Base-by-base conservation (phyloP, 306 rosid species). In the peach (Prunus persica) region DNA sequence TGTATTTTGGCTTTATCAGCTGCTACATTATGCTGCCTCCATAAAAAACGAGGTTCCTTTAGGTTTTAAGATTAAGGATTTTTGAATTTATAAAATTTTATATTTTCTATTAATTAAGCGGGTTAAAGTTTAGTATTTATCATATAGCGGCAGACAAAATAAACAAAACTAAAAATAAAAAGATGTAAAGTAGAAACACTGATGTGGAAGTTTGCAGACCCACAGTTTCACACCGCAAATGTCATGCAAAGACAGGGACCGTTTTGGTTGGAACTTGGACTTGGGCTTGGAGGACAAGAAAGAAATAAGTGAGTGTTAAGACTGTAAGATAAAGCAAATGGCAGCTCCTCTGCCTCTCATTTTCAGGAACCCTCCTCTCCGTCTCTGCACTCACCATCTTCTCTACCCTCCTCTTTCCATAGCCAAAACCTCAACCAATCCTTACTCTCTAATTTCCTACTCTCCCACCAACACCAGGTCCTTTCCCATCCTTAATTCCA, bases 311-410 rank as follows among this genome's bases (percentile, higher is more conserved):
- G 52, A 38, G 66, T 3, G 52, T 65, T 34, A 65, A 55, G 34
- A 51, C 22, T 4, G 15, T 58, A 6, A 60, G 46, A 70, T 78
- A 77, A 65, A 20, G 71, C 77, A 81, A 56, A 93, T 93, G 98
- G 96, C 97, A 80, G 65, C 80, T 70, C 84, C 85, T 67, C 87
- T 83, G 46, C 70, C 82, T 64, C 56, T 76, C 67, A 45, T 60
- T 10, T 76, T 78, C 73, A 76, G 79, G n/a, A 65, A 66, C 41
- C 25, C 79, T 66, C 49, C 67, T 63, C 64, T 67, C 25, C 57
- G 74, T 25, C 79, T 28, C 74, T 66, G 47, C 65, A 70, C 22
- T 18, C 52, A 5, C 61, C 64, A 13, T 22, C 61, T 8, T 55
- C 32, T 60, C 62, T 72, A 50, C 22, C 71, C 71, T 69, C 66